A percentile compares a stretch with the other conserved stretches of the same genome.
Conservation (phyloP, 345 rosid species). For the Populus deltoides region DNA sequence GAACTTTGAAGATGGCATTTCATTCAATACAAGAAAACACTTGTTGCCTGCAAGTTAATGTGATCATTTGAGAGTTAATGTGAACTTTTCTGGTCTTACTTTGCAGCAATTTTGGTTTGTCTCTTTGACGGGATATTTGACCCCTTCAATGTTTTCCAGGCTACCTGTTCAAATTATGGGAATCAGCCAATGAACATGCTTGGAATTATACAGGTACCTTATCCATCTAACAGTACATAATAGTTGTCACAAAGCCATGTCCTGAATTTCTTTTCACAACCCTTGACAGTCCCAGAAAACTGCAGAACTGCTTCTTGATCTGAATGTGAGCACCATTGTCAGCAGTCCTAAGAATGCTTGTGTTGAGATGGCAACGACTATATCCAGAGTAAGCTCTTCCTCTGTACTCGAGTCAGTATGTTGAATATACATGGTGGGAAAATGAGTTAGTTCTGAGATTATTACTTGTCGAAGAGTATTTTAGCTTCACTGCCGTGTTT, state of each 20-base stretch:
- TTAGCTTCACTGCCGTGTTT: background rate
- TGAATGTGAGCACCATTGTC: conserved; percentile 55
- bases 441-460: background rate
- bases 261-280: conserved; percentile 21
- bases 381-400: conserved; percentile 52
- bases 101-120: background rate
- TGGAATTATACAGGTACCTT: conserved; percentile 73
- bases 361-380: conserved; percentile 54
- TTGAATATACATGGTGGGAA: background rate
- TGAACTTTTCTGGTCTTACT: background rate
- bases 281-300: conserved; percentile 79
- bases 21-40: background rate
- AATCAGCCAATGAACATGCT: conserved; percentile 74
- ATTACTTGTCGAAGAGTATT: background rate
- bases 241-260: background rate
- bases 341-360: conserved; percentile 59
- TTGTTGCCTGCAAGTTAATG: background rate
- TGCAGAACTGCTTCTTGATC: conserved; percentile 89
- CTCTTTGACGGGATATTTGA: background rate
- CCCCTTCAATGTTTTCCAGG: conserved; percentile 35
- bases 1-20: background rate
- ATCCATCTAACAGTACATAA: conserved; percentile 1
- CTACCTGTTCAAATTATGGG: conserved; percentile 28
- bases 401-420: background rate
- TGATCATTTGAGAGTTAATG: background rate